Base-by-base conservation (phyloP, 2,329 filamentous ascomycete species). In the Curvularia eragrostidis region DNA sequence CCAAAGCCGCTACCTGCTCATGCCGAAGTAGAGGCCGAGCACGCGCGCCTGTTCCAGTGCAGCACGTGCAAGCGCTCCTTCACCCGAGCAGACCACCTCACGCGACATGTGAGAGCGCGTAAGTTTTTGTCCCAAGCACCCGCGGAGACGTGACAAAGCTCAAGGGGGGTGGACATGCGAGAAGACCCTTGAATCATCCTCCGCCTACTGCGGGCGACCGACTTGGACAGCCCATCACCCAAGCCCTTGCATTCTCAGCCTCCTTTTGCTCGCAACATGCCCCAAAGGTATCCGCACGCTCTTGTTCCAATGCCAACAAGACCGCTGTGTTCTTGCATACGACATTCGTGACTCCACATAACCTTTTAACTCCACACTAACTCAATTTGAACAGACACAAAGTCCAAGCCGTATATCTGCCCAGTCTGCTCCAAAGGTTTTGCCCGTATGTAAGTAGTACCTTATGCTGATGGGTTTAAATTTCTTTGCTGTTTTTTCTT, bases 41-140 rank as follows among this genome's bases (percentile, higher is more conserved):
- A 64, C 48, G 53, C 62, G 34, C 66, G 71, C 23, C 64, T 70
- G 24, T 84, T 82, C 64, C 80, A 82, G 65, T 85, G 83, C 64
- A 81, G 81, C 58, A 81, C 81, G 51, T 85, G 83, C 68, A 78
- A 79, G 58, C 82, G 81, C 48, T 80, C 77, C 52, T 85, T 84
- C 69, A 81, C 80, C 10, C 77, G 83, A 26, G 78, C 82, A 4
- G 83, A 85, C 67, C 82, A 85, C 69, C 74, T 85, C 23, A 80
- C 79, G 51, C 79, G 83, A 46, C 83, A 85, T 73, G 81, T 84
- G 41, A 79, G 83, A 61, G 81, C 82, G 59, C 82, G 77, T 79
- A 65, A 55, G 71, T 69, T 67, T 46, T 39, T 32, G 43, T 48
- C 41, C 48, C 50, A 12, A 18, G 21, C 5, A 23, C 8, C 21